A percentile compares a stretch with the other conserved stretches of the same genome.
These are phyloP conservation scores for Lineolata rhizophorae DNA, from an alignment of 495 filamentous ascomycete genomes.

Conservation along the genomic window DNA sequence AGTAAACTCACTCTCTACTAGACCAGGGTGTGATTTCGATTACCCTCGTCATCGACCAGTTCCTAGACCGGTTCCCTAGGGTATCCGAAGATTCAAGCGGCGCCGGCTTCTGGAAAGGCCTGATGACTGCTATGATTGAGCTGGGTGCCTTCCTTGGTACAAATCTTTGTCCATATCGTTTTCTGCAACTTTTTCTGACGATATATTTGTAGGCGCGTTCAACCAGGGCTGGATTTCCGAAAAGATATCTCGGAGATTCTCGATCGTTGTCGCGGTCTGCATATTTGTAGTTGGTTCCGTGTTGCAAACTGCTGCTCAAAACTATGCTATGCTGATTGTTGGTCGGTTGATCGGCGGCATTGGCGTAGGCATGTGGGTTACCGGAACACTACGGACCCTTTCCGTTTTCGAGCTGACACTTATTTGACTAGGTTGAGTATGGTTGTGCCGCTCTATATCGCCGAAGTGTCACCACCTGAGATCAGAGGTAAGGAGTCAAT, in stretches of 20 bases:
- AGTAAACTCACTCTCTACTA: too few relatives aligned
- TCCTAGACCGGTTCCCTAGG: conserved; percentile 26
- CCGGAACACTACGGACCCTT: too few relatives aligned
- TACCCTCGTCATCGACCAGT: conserved; percentile 34
- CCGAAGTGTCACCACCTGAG: conserved; percentile 16
- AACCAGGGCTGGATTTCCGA: conserved; percentile 39
- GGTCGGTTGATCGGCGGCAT: conserved; percentile 38
- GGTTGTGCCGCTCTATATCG: conserved; percentile 16
- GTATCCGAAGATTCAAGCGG: conserved; percentile 22
- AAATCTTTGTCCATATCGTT: too few relatives aligned
- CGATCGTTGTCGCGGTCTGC: conserved; percentile 30
- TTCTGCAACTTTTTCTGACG: too few relatives aligned
- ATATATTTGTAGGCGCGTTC: too few relatives aligned
- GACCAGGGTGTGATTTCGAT: conserved; percentile 30
- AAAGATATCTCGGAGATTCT: conserved; percentile 32
- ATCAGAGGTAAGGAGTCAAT: conserved; percentile 16
- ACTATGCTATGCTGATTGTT: conserved; percentile 35
- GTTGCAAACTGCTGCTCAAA: conserved; percentile 30
- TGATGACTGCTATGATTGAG: conserved; percentile 39
- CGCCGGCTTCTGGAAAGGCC: conserved; percentile 33
- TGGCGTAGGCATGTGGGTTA: conserved; percentile 32
- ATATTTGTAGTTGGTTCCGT: conserved; percentile 33
- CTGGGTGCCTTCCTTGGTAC: conserved; percentile 30
- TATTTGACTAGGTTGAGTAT: conserved; percentile 7
- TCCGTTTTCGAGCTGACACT: too few relatives aligned